phyloP scores from a whole-genome alignment of 2,329 filamentous ascomycete species.

The Hypoxylon sp. region DNA sequence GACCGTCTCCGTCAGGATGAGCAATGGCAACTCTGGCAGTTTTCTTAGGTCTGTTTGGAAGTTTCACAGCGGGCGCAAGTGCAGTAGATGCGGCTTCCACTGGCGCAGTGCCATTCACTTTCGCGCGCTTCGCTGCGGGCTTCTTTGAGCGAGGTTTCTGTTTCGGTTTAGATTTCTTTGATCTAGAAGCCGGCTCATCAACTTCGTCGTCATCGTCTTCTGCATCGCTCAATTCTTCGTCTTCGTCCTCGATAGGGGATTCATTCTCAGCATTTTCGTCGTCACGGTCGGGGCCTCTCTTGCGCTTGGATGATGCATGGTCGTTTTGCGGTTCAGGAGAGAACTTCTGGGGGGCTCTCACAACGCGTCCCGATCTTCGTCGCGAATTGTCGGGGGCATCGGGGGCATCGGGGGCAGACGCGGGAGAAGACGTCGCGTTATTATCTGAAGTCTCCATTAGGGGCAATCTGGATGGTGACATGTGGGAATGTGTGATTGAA shows the following conservation, averaged over 20 bases:
- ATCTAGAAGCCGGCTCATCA: slow-evolving; percentile 61
- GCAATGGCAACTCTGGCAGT: slow-evolving; percentile 66
- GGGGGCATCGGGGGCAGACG: slow-evolving; percentile 65
- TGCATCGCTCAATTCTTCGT: slow-evolving; percentile 59
- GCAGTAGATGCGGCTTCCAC: slow-evolving; percentile 57
- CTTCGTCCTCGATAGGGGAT: slow-evolving; percentile 57
- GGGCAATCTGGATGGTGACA: slow-evolving; percentile 61
- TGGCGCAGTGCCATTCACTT: slow-evolving; percentile 69
- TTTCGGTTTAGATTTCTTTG: slow-evolving; percentile 60
- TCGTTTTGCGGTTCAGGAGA: slow-evolving; percentile 63
- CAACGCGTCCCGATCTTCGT: slow-evolving; percentile 79
- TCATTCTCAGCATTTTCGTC: slow-evolving; percentile 62
- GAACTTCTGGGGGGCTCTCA: slow-evolving; percentile 72
- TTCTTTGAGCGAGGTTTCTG: slow-evolving; percentile 65
- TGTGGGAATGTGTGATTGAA: slow-evolving; percentile 51
- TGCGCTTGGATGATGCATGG: slow-evolving; percentile 68
- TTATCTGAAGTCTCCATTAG: slow-evolving; percentile 70
- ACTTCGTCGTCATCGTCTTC: slow-evolving; percentile 61
- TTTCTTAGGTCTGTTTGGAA: slow-evolving; percentile 71
- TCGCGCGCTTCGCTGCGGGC: slow-evolving; percentile 74
- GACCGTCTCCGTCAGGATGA: slow-evolving; percentile 65
- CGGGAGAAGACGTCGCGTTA: slow-evolving; percentile 68
- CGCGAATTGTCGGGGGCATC: slow-evolving; percentile 65
- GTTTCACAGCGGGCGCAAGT: slow-evolving; percentile 53
- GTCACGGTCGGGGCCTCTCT: slow-evolving; percentile 64